Percentiles rank a stretch among this genome's conserved stretches.
phyloP scores from a whole-genome alignment of 2,329 filamentous ascomycete species.

The Neofusicoccum laricinum region DNA sequence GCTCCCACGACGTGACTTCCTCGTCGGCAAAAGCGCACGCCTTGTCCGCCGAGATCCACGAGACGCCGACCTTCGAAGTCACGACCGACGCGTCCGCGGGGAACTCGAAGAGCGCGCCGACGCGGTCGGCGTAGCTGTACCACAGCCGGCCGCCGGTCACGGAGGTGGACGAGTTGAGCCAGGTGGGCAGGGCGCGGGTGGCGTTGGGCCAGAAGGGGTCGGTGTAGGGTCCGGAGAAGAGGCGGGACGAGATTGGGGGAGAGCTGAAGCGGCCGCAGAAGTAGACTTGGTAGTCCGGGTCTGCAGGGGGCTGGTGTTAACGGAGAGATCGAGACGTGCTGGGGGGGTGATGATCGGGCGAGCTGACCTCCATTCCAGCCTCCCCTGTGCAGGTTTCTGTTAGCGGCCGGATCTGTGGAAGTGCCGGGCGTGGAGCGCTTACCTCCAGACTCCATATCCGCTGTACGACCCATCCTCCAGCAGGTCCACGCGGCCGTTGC shows the following conservation, averaged over 20 bases:
- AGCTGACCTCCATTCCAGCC: constrained; percentile 30
- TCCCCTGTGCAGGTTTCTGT: constrained; percentile 14
- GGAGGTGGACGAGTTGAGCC: constrained; percentile 24
- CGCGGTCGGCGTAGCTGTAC: constrained; percentile 35
- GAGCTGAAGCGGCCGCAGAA: constrained; percentile 28
- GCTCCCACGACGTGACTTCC: constrained; percentile 42
- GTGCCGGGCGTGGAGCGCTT: background rate
- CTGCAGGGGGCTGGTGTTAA: background rate
- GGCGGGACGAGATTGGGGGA: constrained; percentile 20
- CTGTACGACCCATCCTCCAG: constrained; percentile 25
- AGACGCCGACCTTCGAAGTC: constrained; percentile 51
- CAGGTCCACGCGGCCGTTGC: constrained; percentile 23
- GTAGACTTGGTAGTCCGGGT: constrained; percentile 26
- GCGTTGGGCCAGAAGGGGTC: constrained; percentile 14
- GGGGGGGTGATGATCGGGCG: background rate
- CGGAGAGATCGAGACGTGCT: background rate
- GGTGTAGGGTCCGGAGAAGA: constrained; percentile 23
- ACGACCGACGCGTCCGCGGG: constrained; percentile 34
- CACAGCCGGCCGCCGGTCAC: background rate
- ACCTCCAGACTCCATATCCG: constrained; percentile 25
- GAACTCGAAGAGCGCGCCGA: constrained; percentile 54
- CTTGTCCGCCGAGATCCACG: constrained; percentile 48
- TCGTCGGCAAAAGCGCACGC: constrained; percentile 45
- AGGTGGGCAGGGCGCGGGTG: constrained; percentile 24
- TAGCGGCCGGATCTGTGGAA: background rate